Evolutionary conservation across 2,329 filamentous ascomycete species (phyloP).

Genomic region (Aurifilum marmelostoma): DNA sequence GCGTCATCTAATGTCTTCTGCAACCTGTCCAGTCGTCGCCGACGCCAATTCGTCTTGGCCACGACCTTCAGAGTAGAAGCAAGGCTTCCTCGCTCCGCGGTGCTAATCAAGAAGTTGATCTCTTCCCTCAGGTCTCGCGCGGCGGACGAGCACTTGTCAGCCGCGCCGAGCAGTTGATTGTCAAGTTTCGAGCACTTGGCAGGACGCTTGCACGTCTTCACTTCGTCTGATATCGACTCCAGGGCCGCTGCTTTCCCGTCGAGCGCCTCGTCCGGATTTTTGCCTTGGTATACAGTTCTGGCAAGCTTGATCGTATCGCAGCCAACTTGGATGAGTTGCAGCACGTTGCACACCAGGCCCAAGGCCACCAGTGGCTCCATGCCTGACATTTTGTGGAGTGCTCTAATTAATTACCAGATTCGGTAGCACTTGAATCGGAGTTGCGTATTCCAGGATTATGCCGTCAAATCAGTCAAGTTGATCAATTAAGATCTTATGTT

Average conservation of each 20-base stretch:
- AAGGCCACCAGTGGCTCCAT: slow-evolving; percentile 10
- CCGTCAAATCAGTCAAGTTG: not conserved
- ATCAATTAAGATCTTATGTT: not conserved
- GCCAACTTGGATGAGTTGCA: slow-evolving; percentile 12
- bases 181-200: not conserved
- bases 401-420: not conserved
- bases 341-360: slow-evolving; percentile 14
- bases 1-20: not conserved
- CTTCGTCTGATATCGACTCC: not conserved
- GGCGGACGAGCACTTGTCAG: not conserved
- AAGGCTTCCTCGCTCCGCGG: not conserved
- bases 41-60: not conserved
- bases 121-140: not conserved
- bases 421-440: not conserved
- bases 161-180: not conserved
- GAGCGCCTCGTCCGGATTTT: not conserved
- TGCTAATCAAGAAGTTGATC: not conserved
- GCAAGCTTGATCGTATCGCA: slow-evolving; percentile 1
- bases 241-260: not conserved
- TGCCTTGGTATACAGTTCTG: not conserved
- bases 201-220: not conserved
- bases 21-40: not conserved
- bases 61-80: not conserved
- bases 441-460: accelerated
- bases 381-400: not conserved